Percentiles rank a stretch among this genome's conserved stretches.
These are phyloP conservation scores for Collariella sp. DNA, from an alignment of 495 filamentous ascomycete genomes.

Conservation along the genomic window DNA sequence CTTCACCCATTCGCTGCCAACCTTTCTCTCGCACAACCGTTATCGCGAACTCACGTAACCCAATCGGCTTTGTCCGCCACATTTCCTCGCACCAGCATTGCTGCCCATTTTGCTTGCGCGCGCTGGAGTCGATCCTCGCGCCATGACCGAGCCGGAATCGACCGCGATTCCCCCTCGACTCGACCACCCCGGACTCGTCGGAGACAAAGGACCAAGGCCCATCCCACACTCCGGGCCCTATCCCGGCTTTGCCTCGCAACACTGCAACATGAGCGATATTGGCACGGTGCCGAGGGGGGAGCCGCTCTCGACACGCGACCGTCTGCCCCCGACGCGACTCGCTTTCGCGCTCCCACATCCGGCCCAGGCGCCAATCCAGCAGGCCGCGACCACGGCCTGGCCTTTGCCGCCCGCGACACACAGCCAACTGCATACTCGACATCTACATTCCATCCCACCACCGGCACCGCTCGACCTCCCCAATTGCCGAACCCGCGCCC, in stretches of 20 bases:
- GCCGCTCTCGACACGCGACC: constrained; percentile 1
- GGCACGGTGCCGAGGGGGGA: not conserved
- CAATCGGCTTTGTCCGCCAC: constrained; percentile 12
- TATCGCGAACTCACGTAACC: constrained; percentile 2
- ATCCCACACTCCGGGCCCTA: constrained; percentile 13
- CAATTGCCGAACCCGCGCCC: constrained; percentile 15
- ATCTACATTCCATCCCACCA: constrained; percentile 1
- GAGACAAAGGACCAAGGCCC: constrained; percentile 20
- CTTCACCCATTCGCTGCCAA: constrained; percentile 16
- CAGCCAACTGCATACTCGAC: constrained; percentile 3
- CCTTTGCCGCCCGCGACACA: not conserved
- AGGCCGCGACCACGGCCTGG: constrained; percentile 13
- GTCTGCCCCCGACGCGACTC: constrained; percentile 14
- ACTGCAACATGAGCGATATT: constrained; percentile 8
- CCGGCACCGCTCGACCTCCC: not conserved
- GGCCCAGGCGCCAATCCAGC: constrained; percentile 5
- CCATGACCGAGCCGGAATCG: constrained; percentile 23
- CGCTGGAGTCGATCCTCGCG: constrained; percentile 6
- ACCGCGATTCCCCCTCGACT: constrained; percentile 19
- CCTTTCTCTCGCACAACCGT: constrained; percentile 25
- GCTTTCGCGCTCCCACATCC: constrained; percentile 1
- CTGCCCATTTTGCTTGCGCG: constrained; percentile 6
- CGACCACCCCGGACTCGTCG: constrained; percentile 17
- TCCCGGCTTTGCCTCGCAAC: constrained; percentile 1
- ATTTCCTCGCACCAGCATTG: constrained; percentile 2